Conservation (phyloP, 257 asterid genomes). For the Forsythia suspensa region DNA sequence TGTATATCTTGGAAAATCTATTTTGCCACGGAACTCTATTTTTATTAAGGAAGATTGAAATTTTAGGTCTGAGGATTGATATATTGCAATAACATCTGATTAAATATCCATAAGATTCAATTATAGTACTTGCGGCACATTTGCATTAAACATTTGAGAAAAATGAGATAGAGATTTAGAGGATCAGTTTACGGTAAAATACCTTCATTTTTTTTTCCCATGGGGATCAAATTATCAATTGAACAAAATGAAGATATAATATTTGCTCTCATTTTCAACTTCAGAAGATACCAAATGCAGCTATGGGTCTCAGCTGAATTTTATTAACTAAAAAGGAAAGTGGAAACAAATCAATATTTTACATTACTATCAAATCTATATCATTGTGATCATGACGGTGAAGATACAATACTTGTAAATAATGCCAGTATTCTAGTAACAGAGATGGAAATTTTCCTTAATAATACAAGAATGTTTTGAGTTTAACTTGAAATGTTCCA, state of each 20-base stretch:
- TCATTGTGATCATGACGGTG: neutral
- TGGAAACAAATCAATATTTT: neutral
- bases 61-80: neutral
- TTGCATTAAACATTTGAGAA: neutral
- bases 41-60: neutral
- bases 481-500: slow-evolving; percentile 4
- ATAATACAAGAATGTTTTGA: neutral
- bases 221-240: neutral
- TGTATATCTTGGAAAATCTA: neutral
- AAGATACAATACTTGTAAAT: neutral
- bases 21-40: neutral
- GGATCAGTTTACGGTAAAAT: neutral
- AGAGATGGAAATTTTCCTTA: neutral
- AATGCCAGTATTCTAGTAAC: neutral
- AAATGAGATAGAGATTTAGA: neutral
- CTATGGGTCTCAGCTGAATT: neutral
- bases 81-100: neutral
- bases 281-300: neutral
- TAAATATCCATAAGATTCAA: neutral
- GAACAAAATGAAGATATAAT: neutral
- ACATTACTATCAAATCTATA: neutral
- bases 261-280: neutral
- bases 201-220: neutral
- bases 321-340: neutral
- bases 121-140: neutral